Evolutionary conservation across 1,139 yeast genomes (phyloP).

Genomic region (Pichia sp.): DNA sequence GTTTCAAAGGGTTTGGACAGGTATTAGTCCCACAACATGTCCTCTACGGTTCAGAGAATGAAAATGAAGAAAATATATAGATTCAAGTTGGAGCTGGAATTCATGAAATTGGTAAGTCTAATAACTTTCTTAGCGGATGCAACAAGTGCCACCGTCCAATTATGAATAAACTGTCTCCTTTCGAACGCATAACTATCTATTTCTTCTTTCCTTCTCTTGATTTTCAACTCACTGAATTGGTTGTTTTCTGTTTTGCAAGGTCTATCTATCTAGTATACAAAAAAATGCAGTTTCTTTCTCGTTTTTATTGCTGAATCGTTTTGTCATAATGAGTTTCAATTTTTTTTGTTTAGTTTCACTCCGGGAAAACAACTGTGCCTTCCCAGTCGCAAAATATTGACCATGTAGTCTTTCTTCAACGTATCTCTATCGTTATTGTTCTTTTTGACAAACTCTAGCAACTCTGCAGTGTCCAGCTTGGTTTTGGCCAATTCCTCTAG

Average conservation of each 20-base stretch:
- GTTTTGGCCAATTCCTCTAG: conserved; percentile 20
- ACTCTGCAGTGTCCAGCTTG: conserved; percentile 17
- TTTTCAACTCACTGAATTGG: not conserved
- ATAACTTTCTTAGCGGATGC: conserved; percentile 33
- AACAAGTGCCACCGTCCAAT: conserved; percentile 31
- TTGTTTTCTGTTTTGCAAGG: not conserved
- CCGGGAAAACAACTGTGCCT: conserved; percentile 28
- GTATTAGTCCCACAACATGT: no score
- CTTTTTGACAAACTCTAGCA: conserved; percentile 13
- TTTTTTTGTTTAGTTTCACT: conserved; percentile 3
- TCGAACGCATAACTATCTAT: not conserved
- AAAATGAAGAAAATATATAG: not conserved
- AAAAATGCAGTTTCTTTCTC: not conserved
- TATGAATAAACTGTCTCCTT: not conserved
- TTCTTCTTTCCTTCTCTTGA: not conserved
- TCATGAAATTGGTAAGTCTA: conserved; percentile 15
- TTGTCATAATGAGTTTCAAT: not conserved
- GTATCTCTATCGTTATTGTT: no score
- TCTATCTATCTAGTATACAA: not conserved
- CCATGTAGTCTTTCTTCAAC: no score
- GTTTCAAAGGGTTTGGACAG: not conserved
- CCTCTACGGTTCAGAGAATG: not conserved
- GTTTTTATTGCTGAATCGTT: not conserved
- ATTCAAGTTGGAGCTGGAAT: no score
- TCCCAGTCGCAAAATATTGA: conserved; percentile 18